phyloP scores from a whole-genome alignment of 176 grass and related monocot genomes.

The Tillandsia leiboldiana region DNA sequence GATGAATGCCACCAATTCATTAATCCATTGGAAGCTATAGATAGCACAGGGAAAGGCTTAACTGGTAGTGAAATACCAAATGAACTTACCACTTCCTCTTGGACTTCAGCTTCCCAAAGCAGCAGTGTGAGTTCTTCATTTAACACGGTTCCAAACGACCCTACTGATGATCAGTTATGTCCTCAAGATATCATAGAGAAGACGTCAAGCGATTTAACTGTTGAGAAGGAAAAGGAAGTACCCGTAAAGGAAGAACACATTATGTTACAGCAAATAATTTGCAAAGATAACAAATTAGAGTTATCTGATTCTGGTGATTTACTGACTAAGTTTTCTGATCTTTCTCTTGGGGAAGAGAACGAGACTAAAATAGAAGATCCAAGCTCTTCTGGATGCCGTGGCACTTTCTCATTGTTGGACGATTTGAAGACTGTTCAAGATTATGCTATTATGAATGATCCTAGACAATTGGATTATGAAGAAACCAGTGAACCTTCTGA shows the following conservation, averaged over 20 bases:
- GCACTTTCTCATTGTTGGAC: background rate
- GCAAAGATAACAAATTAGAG: slow-evolving; percentile 1
- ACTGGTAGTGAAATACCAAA: slow-evolving; percentile 12
- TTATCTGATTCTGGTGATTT: slow-evolving; percentile 26
- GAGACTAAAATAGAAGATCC: slow-evolving; percentile 23
- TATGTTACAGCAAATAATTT: slow-evolving; percentile 18
- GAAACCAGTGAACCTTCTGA: slow-evolving; percentile 15
- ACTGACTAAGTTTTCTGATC: slow-evolving; percentile 17
- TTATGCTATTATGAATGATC: background rate
- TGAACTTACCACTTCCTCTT: slow-evolving; percentile 4
- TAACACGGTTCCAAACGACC: background rate
- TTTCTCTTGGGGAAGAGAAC: slow-evolving; percentile 20
- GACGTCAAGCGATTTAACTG: slow-evolving; percentile 7
- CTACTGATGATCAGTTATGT: slow-evolving; percentile 6
- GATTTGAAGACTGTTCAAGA: background rate
- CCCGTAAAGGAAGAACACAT: slow-evolving; percentile 2
- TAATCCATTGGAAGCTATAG: slow-evolving; percentile 13
- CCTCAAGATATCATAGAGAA: slow-evolving; percentile 9
- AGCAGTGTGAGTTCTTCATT: background rate
- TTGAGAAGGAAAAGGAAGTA: slow-evolving; percentile 23
- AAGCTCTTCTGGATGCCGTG: slow-evolving; percentile 17
- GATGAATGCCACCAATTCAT: slow-evolving; percentile 9
- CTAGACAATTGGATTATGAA: slow-evolving; percentile 16
- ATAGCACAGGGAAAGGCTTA: slow-evolving; percentile 12
- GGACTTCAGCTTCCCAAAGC: background rate